phyloP scores from a whole-genome alignment of 2,329 filamentous ascomycete species.

The Colletotrichum somersetense region DNA sequence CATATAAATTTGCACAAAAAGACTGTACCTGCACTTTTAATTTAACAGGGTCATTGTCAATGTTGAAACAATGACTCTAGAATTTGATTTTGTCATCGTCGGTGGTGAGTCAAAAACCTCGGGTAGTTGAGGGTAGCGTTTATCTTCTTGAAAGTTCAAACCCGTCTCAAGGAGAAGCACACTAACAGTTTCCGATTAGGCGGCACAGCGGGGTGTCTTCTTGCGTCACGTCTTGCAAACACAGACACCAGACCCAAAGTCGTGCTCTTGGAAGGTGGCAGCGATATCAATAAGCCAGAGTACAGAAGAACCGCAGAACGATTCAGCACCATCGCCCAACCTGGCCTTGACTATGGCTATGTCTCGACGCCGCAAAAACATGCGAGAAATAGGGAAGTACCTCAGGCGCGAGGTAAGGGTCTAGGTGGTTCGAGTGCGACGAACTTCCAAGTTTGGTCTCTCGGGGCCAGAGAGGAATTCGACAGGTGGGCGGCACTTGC shows the following conservation, averaged over 20 bases:
- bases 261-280: constrained; percentile 72
- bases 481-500: constrained; percentile 70
- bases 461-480: constrained; percentile 71
- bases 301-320: constrained; percentile 63
- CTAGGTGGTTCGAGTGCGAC: constrained; percentile 66
- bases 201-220: constrained; percentile 70
- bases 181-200: constrained; percentile 51
- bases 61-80: neutral
- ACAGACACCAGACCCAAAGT: constrained; percentile 62
- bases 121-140: neutral
- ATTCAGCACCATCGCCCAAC: constrained; percentile 63
- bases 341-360: constrained; percentile 66
- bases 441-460: constrained; percentile 67
- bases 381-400: constrained; percentile 57
- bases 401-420: constrained; percentile 63
- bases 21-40: neutral
- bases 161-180: neutral
- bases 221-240: constrained; percentile 66
- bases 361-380: constrained; percentile 61
- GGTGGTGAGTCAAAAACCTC: constrained; percentile 46
- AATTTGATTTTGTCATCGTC: constrained; percentile 52
- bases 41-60: neutral
- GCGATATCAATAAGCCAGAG: constrained; percentile 59
- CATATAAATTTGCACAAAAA: neutral
- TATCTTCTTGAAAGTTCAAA: neutral